These are phyloP conservation scores for Samsoniella hepiali DNA, from an alignment of 2,329 filamentous ascomycete species.

Conservation along the genomic window DNA sequence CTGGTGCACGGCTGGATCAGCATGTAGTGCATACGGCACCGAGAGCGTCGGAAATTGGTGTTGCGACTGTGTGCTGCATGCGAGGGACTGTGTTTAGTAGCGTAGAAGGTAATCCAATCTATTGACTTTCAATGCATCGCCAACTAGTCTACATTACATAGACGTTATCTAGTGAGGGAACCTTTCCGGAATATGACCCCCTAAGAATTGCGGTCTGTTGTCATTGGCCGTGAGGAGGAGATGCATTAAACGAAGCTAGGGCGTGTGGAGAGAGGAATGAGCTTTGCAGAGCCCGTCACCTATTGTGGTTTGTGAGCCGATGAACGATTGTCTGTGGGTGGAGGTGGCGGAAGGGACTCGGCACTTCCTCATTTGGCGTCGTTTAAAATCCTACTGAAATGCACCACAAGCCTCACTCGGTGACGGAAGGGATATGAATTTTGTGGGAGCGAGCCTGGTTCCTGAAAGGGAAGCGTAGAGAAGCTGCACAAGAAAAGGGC, in stretches of 20 bases:
- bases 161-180: neutral
- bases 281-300: conserved; percentile 1
- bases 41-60: neutral
- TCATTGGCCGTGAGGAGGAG: neutral
- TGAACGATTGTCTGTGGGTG: neutral
- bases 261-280: neutral
- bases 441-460: neutral
- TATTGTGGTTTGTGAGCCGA: neutral
- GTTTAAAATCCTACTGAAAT: neutral
- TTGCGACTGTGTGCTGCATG: neutral
- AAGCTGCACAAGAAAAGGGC: neutral
- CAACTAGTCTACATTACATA: neutral
- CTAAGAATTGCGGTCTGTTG: neutral
- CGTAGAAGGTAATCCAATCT: neutral
- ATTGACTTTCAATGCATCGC: neutral
- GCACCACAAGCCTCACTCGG: neutral
- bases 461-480: neutral
- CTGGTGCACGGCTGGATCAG: neutral
- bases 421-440: neutral
- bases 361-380: neutral
- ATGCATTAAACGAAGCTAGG: neutral
- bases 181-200: neutral
- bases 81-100: neutral
- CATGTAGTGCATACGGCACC: neutral
- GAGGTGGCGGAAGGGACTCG: neutral